A percentile compares a stretch with the other conserved stretches of the same genome.
Evolutionary conservation across 169 alveolate genomes (phyloP).

Genomic region (Eimeria acervulina): DNA sequence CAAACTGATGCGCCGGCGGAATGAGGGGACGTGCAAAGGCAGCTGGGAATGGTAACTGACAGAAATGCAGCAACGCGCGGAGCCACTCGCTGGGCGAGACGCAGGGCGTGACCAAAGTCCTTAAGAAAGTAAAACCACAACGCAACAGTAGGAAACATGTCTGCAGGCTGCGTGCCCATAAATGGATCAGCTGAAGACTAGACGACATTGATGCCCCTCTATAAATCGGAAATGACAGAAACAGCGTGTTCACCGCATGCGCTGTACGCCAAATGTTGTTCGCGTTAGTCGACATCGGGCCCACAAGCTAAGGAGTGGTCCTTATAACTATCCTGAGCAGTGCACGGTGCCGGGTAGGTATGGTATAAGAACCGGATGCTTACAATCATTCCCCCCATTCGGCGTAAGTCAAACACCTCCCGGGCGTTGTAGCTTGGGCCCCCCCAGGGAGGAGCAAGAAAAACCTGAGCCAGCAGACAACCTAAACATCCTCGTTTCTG

Average conservation of each 20-base stretch:
- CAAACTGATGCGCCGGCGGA: background rate
- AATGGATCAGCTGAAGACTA: background rate
- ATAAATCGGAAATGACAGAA: background rate
- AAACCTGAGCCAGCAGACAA: constrained; percentile 35
- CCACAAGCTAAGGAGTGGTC: background rate
- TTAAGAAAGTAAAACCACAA: background rate
- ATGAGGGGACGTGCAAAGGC: background rate
- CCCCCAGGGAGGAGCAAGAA: constrained; percentile 82
- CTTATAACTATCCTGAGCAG: background rate
- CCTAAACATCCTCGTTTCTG: background rate
- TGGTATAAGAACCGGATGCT: background rate
- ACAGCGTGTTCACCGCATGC: background rate
- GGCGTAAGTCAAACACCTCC: constrained; percentile 53
- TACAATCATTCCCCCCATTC: constrained; percentile 67
- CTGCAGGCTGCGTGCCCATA: background rate
- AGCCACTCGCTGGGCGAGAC: constrained; percentile 72
- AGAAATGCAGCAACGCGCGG: constrained; percentile 70
- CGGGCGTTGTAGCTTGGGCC: constrained; percentile 78
- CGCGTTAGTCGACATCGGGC: background rate
- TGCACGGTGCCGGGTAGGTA: background rate
- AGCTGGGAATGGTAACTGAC: background rate
- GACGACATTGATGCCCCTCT: background rate
- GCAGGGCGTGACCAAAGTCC: constrained; percentile 62
- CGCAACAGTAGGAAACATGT: background rate
- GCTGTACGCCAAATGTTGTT: background rate